These are phyloP conservation scores for Sporothrix brunneoviolacea DNA, from an alignment of 2,329 filamentous ascomycete species.

Conservation along the genomic window DNA sequence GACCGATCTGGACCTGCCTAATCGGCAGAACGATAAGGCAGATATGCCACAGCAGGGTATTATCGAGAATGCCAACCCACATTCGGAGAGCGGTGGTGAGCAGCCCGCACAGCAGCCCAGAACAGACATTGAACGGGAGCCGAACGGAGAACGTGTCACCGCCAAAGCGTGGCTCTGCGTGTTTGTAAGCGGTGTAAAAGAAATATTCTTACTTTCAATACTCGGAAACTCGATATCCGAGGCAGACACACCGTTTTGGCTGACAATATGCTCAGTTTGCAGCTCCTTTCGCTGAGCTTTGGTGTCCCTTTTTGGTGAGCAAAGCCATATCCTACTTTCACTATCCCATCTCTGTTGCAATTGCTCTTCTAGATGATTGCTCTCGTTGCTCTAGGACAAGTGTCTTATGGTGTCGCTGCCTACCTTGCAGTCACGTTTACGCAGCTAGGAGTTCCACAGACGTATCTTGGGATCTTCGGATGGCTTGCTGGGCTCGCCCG, in stretches of 20 bases:
- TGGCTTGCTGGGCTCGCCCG: neutral
- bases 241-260: neutral
- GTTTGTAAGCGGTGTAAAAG: neutral
- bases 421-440: slow-evolving; percentile 24
- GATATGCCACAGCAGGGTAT: slow-evolving; percentile 35
- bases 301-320: neutral
- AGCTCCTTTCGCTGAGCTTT: neutral
- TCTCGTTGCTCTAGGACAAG: neutral
- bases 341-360: neutral
- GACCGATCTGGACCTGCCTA: neutral
- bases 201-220: too few species aligned
- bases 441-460: slow-evolving; percentile 25
- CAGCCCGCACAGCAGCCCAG: neutral
- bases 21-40: slow-evolving; percentile 4
- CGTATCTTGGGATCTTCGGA: slow-evolving; percentile 13
- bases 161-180: neutral
- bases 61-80: neutral
- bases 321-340: neutral
- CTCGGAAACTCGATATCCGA: too few species aligned
- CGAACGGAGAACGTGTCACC: neutral
- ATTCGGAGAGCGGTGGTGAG: too few species aligned
- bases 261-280: neutral
- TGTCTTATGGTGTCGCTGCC: neutral
- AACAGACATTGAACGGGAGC: neutral
- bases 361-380: too few species aligned